Evolutionary conservation across 352 stramenopile species (phyloP).

Genomic region (Globisporangium camurandrum): DNA sequence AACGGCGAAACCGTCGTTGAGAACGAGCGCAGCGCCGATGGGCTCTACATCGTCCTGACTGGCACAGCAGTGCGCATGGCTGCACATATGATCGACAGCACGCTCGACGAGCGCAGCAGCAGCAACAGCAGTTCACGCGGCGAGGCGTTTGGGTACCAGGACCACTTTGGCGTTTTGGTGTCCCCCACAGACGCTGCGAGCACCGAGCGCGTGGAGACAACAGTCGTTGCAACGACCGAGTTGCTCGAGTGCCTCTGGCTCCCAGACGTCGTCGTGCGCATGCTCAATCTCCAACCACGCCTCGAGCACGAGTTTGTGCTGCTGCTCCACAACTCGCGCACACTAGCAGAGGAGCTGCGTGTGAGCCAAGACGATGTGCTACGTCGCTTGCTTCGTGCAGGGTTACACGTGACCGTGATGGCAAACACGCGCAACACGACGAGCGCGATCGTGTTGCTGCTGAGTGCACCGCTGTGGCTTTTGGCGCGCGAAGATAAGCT

Average conservation of each 20-base stretch:
- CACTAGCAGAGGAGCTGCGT: slow-evolving; percentile 14
- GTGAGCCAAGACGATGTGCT: slow-evolving; percentile 34
- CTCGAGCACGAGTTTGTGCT: slow-evolving; percentile 55
- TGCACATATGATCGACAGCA: too few species aligned
- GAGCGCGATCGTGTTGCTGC: slow-evolving; percentile 32
- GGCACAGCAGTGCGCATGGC: slow-evolving; percentile 27
- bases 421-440: slow-evolving; percentile 45
- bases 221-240: slow-evolving; percentile 25
- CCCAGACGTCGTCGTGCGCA: slow-evolving; percentile 35
- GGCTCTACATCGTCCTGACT: slow-evolving; percentile 47
- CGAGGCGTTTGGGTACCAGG: slow-evolving; percentile 34
- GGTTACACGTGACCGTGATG: slow-evolving; percentile 43
- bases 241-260: slow-evolving; percentile 49
- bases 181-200: slow-evolving; percentile 24
- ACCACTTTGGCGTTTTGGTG: slow-evolving; percentile 45
- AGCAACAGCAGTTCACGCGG: slow-evolving; percentile 16
- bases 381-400: slow-evolving; percentile 29
- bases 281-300: slow-evolving; percentile 55
- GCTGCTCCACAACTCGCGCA: slow-evolving; percentile 32
- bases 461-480: slow-evolving; percentile 50
- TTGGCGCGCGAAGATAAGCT: slow-evolving; percentile 55
- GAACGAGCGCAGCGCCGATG: slow-evolving; percentile 38
- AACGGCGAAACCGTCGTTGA: slow-evolving; percentile 31
- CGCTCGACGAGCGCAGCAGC: too few species aligned
- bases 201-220: slow-evolving; percentile 21